Evolutionary conservation across 1,284 basidiomycete genomes (phyloP).

Genomic region (Irpex sp.): DNA sequence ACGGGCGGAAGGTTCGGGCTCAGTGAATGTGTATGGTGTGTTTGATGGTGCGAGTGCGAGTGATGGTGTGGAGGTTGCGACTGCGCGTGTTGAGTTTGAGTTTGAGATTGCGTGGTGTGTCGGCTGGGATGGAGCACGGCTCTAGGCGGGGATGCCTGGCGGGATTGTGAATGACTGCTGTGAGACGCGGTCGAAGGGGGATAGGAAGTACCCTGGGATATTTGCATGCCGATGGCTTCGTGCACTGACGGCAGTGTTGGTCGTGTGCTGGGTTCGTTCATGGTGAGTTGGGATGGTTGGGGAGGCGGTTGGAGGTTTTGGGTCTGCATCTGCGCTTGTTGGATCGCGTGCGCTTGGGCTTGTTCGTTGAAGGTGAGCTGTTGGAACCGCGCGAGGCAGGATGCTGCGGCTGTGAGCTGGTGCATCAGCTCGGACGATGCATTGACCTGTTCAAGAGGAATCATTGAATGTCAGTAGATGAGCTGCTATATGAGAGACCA

Average conservation of each 20-base stretch:
- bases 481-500: neutral
- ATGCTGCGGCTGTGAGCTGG: slow-evolving; percentile 40
- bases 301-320: slow-evolving; percentile 23
- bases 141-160: slow-evolving; percentile 17
- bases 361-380: slow-evolving; percentile 26
- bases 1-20: slow-evolving; percentile 9
- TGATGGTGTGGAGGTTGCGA: slow-evolving; percentile 3
- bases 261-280: slow-evolving; percentile 16
- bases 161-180: slow-evolving; percentile 14
- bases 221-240: neutral
- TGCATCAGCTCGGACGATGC: slow-evolving; percentile 50
- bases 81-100: slow-evolving; percentile 17
- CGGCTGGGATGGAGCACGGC: slow-evolving; percentile 21
- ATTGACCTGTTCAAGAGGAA: slow-evolving; percentile 32
- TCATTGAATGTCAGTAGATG: neutral
- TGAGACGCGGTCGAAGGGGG: slow-evolving; percentile 16
- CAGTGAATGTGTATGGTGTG: neutral
- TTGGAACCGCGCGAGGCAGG: slow-evolving; percentile 41
- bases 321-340: slow-evolving; percentile 35
- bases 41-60: neutral
- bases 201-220: neutral
- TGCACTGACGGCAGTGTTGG: slow-evolving; percentile 12
- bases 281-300: slow-evolving; percentile 20
- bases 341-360: slow-evolving; percentile 15
- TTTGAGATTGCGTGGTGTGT: slow-evolving; percentile 19